Evolutionary conservation across 768 basidiomycete species (phyloP).

Genomic region (Panellus pusillus): DNA sequence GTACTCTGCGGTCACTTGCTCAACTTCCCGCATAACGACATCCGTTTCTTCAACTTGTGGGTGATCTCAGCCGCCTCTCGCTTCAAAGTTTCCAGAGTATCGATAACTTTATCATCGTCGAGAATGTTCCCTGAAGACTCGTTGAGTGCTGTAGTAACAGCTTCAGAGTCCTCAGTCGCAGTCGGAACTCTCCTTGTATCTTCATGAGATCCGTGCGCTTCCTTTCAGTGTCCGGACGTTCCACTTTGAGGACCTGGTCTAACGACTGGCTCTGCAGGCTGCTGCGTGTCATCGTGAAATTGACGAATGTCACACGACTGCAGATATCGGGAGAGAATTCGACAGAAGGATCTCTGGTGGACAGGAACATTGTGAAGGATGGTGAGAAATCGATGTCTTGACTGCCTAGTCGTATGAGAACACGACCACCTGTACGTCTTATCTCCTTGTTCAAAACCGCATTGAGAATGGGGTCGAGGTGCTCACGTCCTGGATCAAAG

Average conservation of each 20-base stretch:
- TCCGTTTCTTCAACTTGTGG: slow-evolving; percentile 94
- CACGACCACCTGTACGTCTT: slow-evolving; percentile 92
- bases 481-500: slow-evolving; percentile 97
- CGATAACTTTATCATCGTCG: slow-evolving; percentile 98
- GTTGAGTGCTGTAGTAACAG: slow-evolving; percentile 92
- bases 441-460: slow-evolving; percentile 97
- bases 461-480: slow-evolving; percentile 95
- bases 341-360: slow-evolving; percentile 94
- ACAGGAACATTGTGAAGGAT: slow-evolving; percentile 99
- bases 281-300: slow-evolving; percentile 98
- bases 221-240: slow-evolving; percentile 93
- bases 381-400: slow-evolving; percentile 99
- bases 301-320: slow-evolving; percentile 94
- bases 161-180: slow-evolving; percentile 88
- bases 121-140: slow-evolving; percentile 97
- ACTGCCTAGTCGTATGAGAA: slow-evolving; percentile 92
- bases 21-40: slow-evolving; percentile 92
- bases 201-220: slow-evolving; percentile 97
- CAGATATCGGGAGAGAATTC: slow-evolving; percentile 99
- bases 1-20: slow-evolving; percentile 95
- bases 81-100: slow-evolving; percentile 93
- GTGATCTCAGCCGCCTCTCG: slow-evolving; percentile 96
- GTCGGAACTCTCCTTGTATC: slow-evolving; percentile 95
- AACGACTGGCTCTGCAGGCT: slow-evolving; percentile 98
- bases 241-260: slow-evolving; percentile 95